Percentiles rank a stretch among this genome's conserved stretches.
Evolutionary conservation across 805 yeast species (phyloP).

Genomic region (Yarrowia bubula): DNA sequence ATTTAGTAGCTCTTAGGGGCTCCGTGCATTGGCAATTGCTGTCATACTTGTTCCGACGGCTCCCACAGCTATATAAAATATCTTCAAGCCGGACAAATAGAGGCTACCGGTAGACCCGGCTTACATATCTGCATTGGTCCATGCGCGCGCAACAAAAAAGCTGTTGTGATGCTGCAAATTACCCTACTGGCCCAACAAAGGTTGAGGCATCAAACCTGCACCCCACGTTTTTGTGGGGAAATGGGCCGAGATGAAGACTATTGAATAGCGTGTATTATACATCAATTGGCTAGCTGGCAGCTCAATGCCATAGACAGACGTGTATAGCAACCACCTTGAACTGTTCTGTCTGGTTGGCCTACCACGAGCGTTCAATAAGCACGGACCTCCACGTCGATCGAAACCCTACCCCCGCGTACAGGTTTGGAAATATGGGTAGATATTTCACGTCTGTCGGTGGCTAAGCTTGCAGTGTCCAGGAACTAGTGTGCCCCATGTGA

Average conservation of each 20-base stretch:
- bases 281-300: background rate
- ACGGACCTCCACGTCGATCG: conserved; percentile 2
- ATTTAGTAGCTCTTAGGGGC: background rate
- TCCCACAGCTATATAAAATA: background rate
- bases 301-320: background rate
- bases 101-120: background rate
- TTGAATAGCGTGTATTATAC: background rate
- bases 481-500: background rate
- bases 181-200: conserved; percentile 25
- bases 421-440: background rate
- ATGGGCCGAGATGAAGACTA: conserved; percentile 14
- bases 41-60: background rate
- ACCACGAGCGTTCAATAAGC: background rate
- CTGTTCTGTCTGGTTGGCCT: background rate
- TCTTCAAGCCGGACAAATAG: conserved; percentile 1
- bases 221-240: conserved; percentile 24
- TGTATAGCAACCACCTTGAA: background rate
- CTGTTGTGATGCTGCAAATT: background rate
- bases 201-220: conserved; percentile 19
- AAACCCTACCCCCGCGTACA: conserved; percentile 17
- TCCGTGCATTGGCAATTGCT: background rate
- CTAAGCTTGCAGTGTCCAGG: background rate
- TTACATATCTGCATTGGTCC: background rate
- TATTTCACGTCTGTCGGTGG: background rate
- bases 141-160: background rate